Percentiles rank a stretch among this genome's conserved stretches.
These are phyloP conservation scores for Elaeis oleifera DNA, from an alignment of 202 grass and related monocot genomes.

Conservation along the genomic window DNA sequence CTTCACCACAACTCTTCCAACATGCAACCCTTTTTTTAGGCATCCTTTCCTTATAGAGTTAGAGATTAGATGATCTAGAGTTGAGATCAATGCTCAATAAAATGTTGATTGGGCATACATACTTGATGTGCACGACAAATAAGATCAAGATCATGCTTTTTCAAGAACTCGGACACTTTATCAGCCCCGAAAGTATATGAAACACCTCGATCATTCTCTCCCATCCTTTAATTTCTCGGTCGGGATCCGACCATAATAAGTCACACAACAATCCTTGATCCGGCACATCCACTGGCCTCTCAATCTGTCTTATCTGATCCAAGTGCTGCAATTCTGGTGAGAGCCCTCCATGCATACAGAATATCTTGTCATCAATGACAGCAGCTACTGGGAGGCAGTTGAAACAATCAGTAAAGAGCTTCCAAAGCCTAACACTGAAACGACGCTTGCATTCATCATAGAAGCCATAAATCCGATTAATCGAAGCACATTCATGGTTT, in stretches of 20 bases:
- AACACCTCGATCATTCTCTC: conserved; percentile 18
- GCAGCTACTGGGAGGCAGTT: conserved; percentile 92
- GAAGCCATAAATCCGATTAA: conserved; percentile 84
- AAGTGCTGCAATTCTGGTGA: conserved; percentile 64
- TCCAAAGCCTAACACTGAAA: conserved; percentile 63
- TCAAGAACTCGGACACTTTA: conserved; percentile 10
- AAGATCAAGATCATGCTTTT: conserved; percentile 19
- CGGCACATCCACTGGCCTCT: conserved; percentile 64
- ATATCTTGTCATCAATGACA: conserved; percentile 79
- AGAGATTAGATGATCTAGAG: no score
- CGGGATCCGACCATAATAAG: no score
- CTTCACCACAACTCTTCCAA: no score
- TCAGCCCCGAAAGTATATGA: conserved; percentile 19
- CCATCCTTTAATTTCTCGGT: conserved; percentile 6
- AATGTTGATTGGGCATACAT: not conserved
- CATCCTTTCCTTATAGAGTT: no score
- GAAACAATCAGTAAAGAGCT: conserved; percentile 94
- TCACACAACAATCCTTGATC: conserved; percentile 13
- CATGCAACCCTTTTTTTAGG: no score
- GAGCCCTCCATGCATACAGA: conserved; percentile 80
- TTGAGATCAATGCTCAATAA: no score
- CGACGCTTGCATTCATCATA: conserved; percentile 84
- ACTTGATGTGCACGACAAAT: conserved; percentile 20
- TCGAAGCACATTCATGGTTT: conserved; percentile 79
- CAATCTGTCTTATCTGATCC: conserved; percentile 53